These are phyloP conservation scores for Starmerella roubikii DNA, from an alignment of 805 yeast species.

Conservation along the genomic window DNA sequence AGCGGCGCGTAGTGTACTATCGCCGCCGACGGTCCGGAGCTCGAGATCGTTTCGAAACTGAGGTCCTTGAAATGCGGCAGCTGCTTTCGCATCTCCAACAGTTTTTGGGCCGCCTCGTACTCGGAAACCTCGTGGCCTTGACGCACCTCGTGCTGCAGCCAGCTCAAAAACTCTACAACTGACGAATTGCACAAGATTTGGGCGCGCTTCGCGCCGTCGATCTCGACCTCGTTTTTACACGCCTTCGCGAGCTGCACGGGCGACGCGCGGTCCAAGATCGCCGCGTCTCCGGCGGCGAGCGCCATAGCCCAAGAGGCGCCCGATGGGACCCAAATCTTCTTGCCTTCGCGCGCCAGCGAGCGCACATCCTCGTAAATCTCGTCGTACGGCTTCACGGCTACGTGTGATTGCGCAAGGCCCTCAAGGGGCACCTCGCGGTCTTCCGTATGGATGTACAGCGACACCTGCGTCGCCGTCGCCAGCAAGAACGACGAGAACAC, in stretches of 20 bases:
- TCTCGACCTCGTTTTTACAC: conserved; percentile 59
- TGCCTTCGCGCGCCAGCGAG: conserved; percentile 18
- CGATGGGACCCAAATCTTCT: conserved; percentile 38
- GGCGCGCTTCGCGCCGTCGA: conserved; percentile 55
- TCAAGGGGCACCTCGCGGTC: conserved; percentile 2
- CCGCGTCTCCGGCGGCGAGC: conserved; percentile 33
- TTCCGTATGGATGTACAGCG: conserved; percentile 34
- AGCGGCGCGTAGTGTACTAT: conserved; percentile 62
- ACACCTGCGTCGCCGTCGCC: conserved; percentile 30
- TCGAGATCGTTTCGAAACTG: conserved; percentile 61
- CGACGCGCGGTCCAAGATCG: conserved; percentile 34
- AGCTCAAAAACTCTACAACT: conserved; percentile 56
- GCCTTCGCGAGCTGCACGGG: conserved; percentile 60
- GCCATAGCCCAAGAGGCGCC: conserved; percentile 58
- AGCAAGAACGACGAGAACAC: conserved; percentile 65
- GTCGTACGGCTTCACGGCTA: conserved; percentile 40
- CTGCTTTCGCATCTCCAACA: conserved; percentile 31
- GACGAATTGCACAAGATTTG: conserved; percentile 79
- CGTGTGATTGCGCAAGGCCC: conserved; percentile 31
- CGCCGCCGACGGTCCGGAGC: conserved; percentile 67
- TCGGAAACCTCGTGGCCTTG: conserved; percentile 36
- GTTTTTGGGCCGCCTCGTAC: conserved; percentile 42
- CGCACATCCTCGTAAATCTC: conserved; percentile 45
- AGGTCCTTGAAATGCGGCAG: conserved; percentile 38
- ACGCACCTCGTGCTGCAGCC: conserved; percentile 56